Conservation (phyloP, 177 flowering plant species). For the Vitis hybrid region DNA sequence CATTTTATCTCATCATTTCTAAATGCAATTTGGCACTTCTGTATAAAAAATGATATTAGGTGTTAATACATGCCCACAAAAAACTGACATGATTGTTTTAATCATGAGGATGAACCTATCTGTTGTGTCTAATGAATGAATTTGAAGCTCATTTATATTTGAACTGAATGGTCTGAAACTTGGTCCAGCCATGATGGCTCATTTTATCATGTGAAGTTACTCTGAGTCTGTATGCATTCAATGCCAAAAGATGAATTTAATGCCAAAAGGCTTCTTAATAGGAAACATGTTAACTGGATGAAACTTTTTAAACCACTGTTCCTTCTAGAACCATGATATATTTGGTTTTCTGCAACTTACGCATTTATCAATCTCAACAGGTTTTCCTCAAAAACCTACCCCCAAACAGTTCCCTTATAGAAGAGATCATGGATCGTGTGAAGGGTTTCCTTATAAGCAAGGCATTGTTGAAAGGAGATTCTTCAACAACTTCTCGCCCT, state of each 20-base stretch:
- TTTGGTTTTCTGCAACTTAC: neutral
- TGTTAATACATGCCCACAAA: no score
- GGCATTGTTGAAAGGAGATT: slow-evolving; percentile 68
- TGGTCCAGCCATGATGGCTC: neutral
- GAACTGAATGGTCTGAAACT: no score
- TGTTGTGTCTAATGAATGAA: no score
- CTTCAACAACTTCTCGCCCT: slow-evolving; percentile 42
- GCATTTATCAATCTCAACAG: slow-evolving; percentile 30
- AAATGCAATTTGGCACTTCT: no score
- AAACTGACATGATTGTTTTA: no score
- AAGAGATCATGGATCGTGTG: slow-evolving; percentile 86
- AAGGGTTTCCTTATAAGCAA: slow-evolving; percentile 79
- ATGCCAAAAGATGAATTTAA: neutral
- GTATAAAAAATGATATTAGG: no score
- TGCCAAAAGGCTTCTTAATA: neutral
- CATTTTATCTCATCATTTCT: no score
- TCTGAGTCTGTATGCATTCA: neutral
- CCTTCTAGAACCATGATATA: neutral
- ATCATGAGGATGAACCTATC: no score
- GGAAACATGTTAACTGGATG: neutral
- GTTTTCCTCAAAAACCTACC: slow-evolving; percentile 90
- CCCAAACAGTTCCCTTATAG: slow-evolving; percentile 79
- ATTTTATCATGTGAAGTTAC: no score
- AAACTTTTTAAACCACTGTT: neutral
- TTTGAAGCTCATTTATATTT: no score